These are phyloP conservation scores for Mimosa bimucronata DNA, from an alignment of 306 rosid species.

Conservation along the genomic window DNA sequence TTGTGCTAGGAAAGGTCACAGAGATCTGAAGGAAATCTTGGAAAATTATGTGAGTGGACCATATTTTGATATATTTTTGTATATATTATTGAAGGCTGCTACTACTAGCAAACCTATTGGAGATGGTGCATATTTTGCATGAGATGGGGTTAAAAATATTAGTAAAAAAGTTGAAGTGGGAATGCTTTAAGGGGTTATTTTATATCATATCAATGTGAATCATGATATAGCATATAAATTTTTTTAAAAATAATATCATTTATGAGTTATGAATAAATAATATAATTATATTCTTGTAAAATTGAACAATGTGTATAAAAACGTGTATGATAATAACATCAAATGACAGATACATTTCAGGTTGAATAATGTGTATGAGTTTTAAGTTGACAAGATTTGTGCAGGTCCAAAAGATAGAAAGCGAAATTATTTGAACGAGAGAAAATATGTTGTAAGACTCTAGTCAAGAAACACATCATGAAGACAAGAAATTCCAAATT, in stretches of 20 bases:
- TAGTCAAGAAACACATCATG: conserved; percentile 33
- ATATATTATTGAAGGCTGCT: conserved; percentile 20
- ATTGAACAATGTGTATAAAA: background rate
- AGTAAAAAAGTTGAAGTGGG: conserved; percentile 32
- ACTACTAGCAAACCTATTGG: conserved; percentile 27
- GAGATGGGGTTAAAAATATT: conserved; percentile 1
- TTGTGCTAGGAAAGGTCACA: conserved; percentile 9
- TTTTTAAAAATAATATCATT: background rate
- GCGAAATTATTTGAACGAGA: conserved; percentile 29
- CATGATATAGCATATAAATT: too few relatives aligned
- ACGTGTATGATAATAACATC: background rate
- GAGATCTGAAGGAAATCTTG: conserved; percentile 41
- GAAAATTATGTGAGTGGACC: conserved; percentile 33
- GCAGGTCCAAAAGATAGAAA: conserved; percentile 22
- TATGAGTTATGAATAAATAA: background rate
- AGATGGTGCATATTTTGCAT: conserved; percentile 16
- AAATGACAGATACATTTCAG: background rate
- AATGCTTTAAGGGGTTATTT: conserved; percentile 27
- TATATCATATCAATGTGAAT: background rate
- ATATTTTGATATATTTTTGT: background rate
- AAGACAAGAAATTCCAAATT: background rate
- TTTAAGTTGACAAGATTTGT: conserved; percentile 29
- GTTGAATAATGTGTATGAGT: conserved; percentile 14
- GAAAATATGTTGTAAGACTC: conserved; percentile 4
- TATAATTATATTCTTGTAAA: background rate